phyloP scores from a whole-genome alignment of 352 stramenopile genomes.

The Phytophthora constricta region DNA sequence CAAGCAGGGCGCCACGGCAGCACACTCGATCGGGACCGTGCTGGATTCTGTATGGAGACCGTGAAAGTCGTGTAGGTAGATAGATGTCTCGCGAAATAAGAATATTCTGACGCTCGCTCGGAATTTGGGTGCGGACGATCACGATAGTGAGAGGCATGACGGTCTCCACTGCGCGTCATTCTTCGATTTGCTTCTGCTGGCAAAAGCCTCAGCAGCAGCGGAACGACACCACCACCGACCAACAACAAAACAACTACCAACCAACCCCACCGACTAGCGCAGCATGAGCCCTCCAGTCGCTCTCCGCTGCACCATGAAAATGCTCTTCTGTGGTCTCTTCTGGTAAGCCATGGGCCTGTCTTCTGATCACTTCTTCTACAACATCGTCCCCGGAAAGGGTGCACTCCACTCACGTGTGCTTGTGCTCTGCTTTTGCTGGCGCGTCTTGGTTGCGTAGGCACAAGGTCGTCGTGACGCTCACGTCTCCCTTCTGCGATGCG shows the following conservation, averaged over 20 bases:
- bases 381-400: not conserved
- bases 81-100: no score
- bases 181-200: no score
- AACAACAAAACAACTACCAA: not conserved
- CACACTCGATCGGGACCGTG: no score
- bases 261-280: not conserved
- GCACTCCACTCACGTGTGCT: not conserved
- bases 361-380: conserved; percentile 5
- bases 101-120: no score
- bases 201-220: no score
- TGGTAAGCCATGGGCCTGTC: conserved; percentile 26
- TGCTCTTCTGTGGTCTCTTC: conserved; percentile 38
- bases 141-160: no score
- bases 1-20: no score
- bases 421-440: no score
- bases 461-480: conserved; percentile 35
- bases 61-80: no score
- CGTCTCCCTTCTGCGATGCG: conserved; percentile 1
- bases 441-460: conserved; percentile 22
- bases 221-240: not conserved
- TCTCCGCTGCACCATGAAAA: conserved; percentile 39
- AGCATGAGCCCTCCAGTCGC: conserved; percentile 20
- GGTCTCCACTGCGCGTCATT: no score
- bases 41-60: no score
- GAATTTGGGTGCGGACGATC: no score